phyloP scores from a whole-genome alignment of 805 yeast species.

The Saccharomycopsis capsularis region DNA sequence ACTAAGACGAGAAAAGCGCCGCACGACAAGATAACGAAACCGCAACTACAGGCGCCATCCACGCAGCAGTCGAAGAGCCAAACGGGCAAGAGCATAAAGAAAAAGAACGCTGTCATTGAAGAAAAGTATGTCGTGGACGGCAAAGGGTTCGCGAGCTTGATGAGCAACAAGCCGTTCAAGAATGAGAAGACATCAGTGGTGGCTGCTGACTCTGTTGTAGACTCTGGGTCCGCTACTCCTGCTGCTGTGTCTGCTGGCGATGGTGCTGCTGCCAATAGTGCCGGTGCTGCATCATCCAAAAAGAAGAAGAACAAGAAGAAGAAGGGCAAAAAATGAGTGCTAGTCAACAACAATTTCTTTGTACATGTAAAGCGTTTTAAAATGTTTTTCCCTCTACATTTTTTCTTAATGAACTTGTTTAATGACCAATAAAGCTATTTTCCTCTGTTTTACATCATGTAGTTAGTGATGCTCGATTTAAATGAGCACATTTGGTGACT shows the following conservation, averaged over 20 bases:
- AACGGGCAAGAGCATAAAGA: background rate
- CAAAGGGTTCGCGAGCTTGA: constrained; percentile 19
- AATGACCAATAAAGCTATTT: too few species aligned
- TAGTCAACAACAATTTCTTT: background rate
- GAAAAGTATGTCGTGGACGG: constrained; percentile 18
- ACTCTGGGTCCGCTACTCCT: constrained; percentile 26
- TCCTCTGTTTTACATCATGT: too few species aligned
- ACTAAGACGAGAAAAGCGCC: constrained; percentile 23
- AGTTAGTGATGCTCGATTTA: too few species aligned
- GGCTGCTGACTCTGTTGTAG: constrained; percentile 23
- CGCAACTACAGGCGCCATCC: too few species aligned
- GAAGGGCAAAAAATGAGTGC: constrained; percentile 24
- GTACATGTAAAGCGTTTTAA: too few species aligned
- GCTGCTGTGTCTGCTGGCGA: constrained; percentile 26
- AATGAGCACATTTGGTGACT: too few species aligned
- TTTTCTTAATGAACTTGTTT: background rate
- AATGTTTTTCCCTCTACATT: background rate
- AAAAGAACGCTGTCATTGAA: background rate
- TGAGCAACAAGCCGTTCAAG: constrained; percentile 21
- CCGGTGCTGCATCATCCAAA: constrained; percentile 13
- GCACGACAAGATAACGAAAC: constrained; percentile 1
- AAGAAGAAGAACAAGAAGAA: constrained; percentile 26
- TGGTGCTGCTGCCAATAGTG: constrained; percentile 18
- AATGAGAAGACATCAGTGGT: background rate
- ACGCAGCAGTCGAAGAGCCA: background rate